phyloP scores from a whole-genome alignment of 2,329 filamentous ascomycete genomes.

The Phaeosphaeriaceae sp. region DNA sequence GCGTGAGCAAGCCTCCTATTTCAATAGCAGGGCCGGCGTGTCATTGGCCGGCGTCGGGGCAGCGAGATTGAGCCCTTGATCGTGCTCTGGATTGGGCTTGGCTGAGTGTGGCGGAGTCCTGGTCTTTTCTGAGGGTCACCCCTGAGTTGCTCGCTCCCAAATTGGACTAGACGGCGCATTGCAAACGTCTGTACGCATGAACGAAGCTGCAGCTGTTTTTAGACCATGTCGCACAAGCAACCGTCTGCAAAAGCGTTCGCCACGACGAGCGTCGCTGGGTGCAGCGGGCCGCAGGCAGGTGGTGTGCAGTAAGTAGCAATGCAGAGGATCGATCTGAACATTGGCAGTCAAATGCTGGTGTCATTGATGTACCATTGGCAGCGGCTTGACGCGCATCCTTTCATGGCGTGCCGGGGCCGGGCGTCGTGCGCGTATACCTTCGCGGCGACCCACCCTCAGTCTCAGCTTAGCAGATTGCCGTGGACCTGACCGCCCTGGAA shows the following conservation, averaged over 20 bases:
- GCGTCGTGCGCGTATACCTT: too few species aligned
- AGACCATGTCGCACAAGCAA: conserved; percentile 15
- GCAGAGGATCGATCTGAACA: too few species aligned
- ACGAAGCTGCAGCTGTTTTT: conserved; percentile 14
- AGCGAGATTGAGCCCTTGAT: conserved; percentile 26
- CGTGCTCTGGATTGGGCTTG: conserved; percentile 9
- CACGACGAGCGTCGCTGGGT: not conserved
- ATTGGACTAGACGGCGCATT: conserved; percentile 18
- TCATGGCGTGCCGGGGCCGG: too few species aligned
- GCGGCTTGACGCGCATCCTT: too few species aligned
- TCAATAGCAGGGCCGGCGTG: conserved; percentile 1
- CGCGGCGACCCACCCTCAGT: too few species aligned
- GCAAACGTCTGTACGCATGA: conserved; percentile 6
- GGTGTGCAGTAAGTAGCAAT: not conserved
- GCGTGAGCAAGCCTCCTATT: conserved; percentile 9
- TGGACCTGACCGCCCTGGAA: too few species aligned
- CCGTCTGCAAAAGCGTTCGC: conserved; percentile 1
- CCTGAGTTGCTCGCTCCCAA: not conserved
- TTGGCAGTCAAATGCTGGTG: too few species aligned
- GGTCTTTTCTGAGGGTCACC: not conserved
- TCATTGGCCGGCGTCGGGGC: conserved; percentile 12
- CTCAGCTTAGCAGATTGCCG: too few species aligned
- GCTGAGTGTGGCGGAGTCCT: conserved; percentile 34
- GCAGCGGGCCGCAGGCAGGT: conserved; percentile 3
- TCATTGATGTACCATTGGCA: too few species aligned